Evolutionary conservation across 2,329 filamentous ascomycete species (phyloP).

Genomic region (Xylariales sp.): DNA sequence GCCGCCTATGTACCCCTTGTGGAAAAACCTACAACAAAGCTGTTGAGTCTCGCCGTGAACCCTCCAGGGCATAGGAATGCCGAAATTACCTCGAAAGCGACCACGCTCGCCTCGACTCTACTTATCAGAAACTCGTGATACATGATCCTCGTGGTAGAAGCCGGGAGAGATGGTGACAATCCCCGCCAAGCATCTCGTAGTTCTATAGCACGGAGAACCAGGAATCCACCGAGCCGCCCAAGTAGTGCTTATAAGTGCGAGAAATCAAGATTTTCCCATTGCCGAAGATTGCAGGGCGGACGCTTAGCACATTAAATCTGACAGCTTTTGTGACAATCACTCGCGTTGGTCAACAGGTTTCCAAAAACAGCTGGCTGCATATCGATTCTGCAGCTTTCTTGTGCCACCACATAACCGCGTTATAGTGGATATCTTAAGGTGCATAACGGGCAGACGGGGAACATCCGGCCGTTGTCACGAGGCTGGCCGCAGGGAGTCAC

Average conservation of each 20-base stretch:
- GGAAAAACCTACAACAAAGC: background rate
- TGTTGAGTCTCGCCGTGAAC: background rate
- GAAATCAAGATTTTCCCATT: too few relatives aligned
- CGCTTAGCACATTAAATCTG: background rate
- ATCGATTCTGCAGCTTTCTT: slow-evolving; percentile 8
- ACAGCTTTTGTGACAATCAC: background rate
- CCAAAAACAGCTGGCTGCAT: slow-evolving; percentile 11
- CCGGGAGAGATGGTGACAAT: background rate
- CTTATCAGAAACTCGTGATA: slow-evolving; percentile 4
- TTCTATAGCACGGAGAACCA: background rate
- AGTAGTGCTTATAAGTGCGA: background rate
- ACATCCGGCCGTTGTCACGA: slow-evolving; percentile 7
- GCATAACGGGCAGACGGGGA: slow-evolving; percentile 4
- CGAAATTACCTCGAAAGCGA: background rate
- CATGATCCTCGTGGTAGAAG: slow-evolving; percentile 4
- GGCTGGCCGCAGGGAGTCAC: slow-evolving; percentile 2
- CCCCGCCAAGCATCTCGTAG: background rate
- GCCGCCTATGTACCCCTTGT: too few relatives aligned
- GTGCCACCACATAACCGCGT: slow-evolving; percentile 11
- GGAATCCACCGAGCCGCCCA: background rate
- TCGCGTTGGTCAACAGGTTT: background rate
- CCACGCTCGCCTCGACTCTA: slow-evolving; percentile 4
- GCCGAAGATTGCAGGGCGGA: too few relatives aligned
- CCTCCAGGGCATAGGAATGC: background rate
- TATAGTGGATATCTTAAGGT: slow-evolving; percentile 7